A percentile compares a stretch with the other conserved stretches of the same genome.
Evolutionary conservation across 352 stramenopile genomes (phyloP).

Genomic region (Phytophthora boehmeriae): DNA sequence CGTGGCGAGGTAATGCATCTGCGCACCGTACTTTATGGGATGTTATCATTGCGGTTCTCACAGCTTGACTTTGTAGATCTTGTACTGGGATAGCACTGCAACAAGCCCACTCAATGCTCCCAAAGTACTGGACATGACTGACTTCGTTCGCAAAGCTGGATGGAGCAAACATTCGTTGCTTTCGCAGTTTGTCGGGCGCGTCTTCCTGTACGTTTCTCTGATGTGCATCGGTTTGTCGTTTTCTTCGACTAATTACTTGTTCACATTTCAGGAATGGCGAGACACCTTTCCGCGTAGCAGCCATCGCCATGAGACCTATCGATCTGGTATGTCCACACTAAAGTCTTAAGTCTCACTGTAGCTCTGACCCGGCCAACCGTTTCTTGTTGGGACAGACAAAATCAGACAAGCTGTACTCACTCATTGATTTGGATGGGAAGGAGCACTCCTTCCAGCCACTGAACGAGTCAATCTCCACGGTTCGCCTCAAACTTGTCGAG

Average conservation of each 20-base stretch:
- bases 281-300: constrained; percentile 50
- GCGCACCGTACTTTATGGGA: neutral
- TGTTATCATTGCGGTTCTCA: neutral
- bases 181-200: constrained; percentile 73
- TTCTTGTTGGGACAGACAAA: constrained; percentile 43
- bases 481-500: constrained; percentile 52
- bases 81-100: constrained; percentile 62
- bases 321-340: constrained; percentile 43
- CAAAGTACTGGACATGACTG: constrained; percentile 71
- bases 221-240: neutral
- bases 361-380: neutral
- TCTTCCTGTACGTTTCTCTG: constrained; percentile 53
- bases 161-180: constrained; percentile 77
- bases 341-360: neutral
- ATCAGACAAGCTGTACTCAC: constrained; percentile 48
- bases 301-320: constrained; percentile 46
- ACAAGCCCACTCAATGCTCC: constrained; percentile 45
- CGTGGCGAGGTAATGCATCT: constrained; percentile 52
- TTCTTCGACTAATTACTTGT: neutral
- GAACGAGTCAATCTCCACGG: constrained; percentile 57
- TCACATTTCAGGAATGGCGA: constrained; percentile 43
- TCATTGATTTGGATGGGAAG: constrained; percentile 60
- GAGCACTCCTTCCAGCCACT: constrained; percentile 55
- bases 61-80: constrained; percentile 49
- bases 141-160: constrained; percentile 74